Base-by-base conservation (phyloP, 116 monocot genomes). In the Dioscorea cayenensis region DNA sequence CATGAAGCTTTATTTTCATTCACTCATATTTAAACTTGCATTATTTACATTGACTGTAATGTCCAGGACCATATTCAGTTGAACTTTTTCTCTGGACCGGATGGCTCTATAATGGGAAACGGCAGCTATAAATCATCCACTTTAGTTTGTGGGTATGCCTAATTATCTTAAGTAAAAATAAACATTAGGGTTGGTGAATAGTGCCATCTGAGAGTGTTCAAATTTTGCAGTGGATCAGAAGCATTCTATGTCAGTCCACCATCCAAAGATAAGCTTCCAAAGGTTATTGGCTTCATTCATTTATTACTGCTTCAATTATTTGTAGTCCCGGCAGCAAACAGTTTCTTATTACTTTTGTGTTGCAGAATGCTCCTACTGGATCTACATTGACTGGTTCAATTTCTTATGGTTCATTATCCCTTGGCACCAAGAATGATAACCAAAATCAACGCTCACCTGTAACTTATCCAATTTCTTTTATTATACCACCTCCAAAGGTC, bases 161-260 rank as follows among this genome's bases (percentile, higher is more conserved):
- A 74, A 64, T 12, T 18, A 32, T n/a, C 5, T 5, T 18, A 55
- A 55, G 55, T 55, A n/a, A 55, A 55, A 55, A 18, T 12, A 18
- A 55, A 55, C 1, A 55, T 55, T 55, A n/a, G 13, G 16, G 17
- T 19, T 1, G 17, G 55, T 55, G 10, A 55, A 55, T 55, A 3
- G 12, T 66, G 28, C 13, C 18, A 66, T 35, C 19, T 66, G 12
- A 43, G 43, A 10, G 7, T 12, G 43, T 43, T 78, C 52, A 51
- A 48, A 11, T 43, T 67, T 63, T 74, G 28, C 63, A 95, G 95
- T 20, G 76, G 73, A 65, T 27, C 81, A 32, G 87, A 95, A 85
- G 95, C 95, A 77, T 89, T 95, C 68, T 95, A 89, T 73, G 85
- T 95, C 36, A 81, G 77, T 64, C 81, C 89, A 62, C 95, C 91